Percentiles rank a stretch among this genome's conserved stretches.
Evolutionary conservation across 2,329 filamentous ascomycete genomes (phyloP).

Genomic region (Penicillium sp.): DNA sequence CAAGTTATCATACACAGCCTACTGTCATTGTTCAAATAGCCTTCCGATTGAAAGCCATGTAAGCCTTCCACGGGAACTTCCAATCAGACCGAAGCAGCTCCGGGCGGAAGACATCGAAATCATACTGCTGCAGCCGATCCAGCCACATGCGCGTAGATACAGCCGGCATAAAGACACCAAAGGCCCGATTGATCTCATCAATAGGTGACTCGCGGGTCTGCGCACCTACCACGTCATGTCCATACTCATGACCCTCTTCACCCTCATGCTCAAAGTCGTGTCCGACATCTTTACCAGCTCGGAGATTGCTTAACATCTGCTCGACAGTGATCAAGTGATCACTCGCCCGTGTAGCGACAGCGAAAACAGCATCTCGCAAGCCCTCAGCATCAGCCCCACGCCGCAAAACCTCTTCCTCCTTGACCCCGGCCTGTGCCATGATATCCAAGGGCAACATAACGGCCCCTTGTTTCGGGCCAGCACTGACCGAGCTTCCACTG

Average conservation of each 20-base stretch:
- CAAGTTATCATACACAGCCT: conserved; percentile 16
- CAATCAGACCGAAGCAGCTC: conserved; percentile 67
- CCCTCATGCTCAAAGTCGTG: conserved; percentile 87
- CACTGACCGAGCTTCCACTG: conserved; percentile 45
- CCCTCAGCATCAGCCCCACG: conserved; percentile 74
- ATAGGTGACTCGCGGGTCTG: conserved; percentile 35
- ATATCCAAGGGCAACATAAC: conserved; percentile 83
- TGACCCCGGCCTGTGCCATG: conserved; percentile 77
- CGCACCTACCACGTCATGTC: conserved; percentile 35
- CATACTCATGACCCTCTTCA: conserved; percentile 66
- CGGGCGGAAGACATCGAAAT: conserved; percentile 78
- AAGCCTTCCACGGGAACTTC: conserved; percentile 80
- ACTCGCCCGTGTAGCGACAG: conserved; percentile 87
- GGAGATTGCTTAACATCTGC: conserved; percentile 82
- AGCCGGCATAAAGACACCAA: conserved; percentile 77
- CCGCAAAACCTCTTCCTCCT: conserved; percentile 86
- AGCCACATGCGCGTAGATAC: conserved; percentile 77
- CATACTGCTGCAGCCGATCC: conserved; percentile 68
- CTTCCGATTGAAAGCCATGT: conserved; percentile 58
- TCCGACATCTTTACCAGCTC: conserved; percentile 68
- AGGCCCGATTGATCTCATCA: conserved; percentile 63
- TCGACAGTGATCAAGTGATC: conserved; percentile 92
- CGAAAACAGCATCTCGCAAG: conserved; percentile 84
- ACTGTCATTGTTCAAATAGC: conserved; percentile 41
- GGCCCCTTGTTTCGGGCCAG: conserved; percentile 53